Conservation (phyloP, 2,329 filamentous ascomycete genomes). For the Byssochlamys sp. region DNA sequence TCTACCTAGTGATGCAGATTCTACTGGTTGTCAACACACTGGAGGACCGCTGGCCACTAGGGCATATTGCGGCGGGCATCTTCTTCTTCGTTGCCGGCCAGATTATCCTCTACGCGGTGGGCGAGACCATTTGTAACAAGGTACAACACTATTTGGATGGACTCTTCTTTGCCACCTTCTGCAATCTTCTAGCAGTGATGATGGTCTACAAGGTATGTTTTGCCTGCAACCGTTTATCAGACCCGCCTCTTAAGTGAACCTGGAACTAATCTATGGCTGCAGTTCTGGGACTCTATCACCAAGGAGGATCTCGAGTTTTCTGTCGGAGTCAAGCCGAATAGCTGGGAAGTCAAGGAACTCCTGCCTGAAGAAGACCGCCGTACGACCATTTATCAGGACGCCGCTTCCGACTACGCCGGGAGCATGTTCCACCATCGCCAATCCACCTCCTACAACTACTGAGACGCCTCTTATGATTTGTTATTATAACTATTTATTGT, state of each 20-base stretch:
- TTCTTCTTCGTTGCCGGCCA: conserved; percentile 89
- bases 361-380: conserved; percentile 71
- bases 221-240: neutral
- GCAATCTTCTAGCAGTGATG: conserved; percentile 92
- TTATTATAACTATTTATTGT: neutral
- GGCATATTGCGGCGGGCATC: conserved; percentile 79
- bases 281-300: conserved; percentile 99
- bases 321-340: conserved; percentile 87
- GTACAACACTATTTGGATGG: conserved; percentile 90
- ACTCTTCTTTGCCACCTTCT: conserved; percentile 84
- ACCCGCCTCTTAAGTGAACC: neutral
- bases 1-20: conserved; percentile 82
- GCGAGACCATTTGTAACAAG: conserved; percentile 69
- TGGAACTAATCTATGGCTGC: conserved; percentile 18
- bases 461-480: conserved; percentile 1
- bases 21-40: conserved; percentile 80
- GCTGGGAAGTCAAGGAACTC: conserved; percentile 95
- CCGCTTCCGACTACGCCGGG: conserved; percentile 35
- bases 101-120: conserved; percentile 84
- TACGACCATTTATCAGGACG: conserved; percentile 60
- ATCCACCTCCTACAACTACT: conserved; percentile 30
- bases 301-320: conserved; percentile 97
- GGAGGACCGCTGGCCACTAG: conserved; percentile 89
- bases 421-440: conserved; percentile 35
- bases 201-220: conserved; percentile 89